Evolutionary conservation across 257 asterid species (phyloP).

Genomic region (Linderniella brevidens): DNA sequence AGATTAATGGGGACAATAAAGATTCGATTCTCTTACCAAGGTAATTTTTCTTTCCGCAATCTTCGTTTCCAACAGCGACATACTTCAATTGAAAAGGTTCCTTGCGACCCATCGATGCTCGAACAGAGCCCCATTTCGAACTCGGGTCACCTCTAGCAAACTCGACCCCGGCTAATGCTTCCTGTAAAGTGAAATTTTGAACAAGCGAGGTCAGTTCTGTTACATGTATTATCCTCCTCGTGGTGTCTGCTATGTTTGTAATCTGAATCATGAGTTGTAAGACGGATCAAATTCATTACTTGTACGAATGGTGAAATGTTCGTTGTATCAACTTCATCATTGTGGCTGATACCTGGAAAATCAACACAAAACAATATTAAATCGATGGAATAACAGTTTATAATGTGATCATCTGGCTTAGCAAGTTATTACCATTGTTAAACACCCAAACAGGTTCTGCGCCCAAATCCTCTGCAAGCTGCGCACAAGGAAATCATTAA

Average conservation of each 20-base stretch:
- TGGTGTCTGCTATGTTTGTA: background rate
- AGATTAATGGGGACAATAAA: background rate
- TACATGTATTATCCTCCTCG: background rate
- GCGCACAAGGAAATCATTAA: constrained; percentile 13
- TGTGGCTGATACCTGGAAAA: constrained; percentile 79
- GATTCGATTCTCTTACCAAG: constrained; percentile 27
- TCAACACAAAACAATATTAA: constrained; percentile 4
- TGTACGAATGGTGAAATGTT: constrained; percentile 50
- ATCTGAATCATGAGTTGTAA: too few species aligned
- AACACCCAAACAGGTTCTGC: constrained; percentile 86
- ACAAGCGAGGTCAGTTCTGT: constrained; percentile 8
- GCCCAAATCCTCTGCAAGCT: constrained; percentile 97
- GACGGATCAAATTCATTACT: constrained; percentile 16
- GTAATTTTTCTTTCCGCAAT: constrained; percentile 73
- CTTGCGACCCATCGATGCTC: constrained; percentile 87
- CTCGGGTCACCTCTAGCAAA: constrained; percentile 67
- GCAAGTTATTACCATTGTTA: constrained; percentile 54
- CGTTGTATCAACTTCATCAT: constrained; percentile 70
- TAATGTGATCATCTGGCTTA: too few species aligned
- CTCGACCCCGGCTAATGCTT: constrained; percentile 78
- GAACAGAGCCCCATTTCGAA: constrained; percentile 84
- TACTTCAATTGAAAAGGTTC: constrained; percentile 81
- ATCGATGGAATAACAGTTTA: background rate
- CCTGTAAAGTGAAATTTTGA: constrained; percentile 22
- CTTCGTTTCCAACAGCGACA: constrained; percentile 94